These are phyloP conservation scores for Candida orba DNA, from an alignment of 805 yeast genomes.

Conservation along the genomic window DNA sequence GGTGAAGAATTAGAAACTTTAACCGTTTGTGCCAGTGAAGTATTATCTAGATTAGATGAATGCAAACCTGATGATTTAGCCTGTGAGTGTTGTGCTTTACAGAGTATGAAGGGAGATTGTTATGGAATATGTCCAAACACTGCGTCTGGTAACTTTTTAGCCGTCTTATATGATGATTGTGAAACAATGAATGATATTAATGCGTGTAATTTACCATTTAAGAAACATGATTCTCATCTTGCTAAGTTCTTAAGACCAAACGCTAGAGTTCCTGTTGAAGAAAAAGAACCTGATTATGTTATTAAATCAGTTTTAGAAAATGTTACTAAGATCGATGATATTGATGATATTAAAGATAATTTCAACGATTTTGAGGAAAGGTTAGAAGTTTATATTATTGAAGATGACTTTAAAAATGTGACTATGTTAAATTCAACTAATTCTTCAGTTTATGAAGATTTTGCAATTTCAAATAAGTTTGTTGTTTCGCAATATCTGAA, in stretches of 20 bases:
- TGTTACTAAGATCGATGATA: conserved; percentile 3
- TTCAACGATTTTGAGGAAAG: neutral
- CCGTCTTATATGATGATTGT: conserved; percentile 40
- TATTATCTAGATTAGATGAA: conserved; percentile 37
- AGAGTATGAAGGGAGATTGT: conserved; percentile 38
- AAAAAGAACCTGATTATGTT: conserved; percentile 21
- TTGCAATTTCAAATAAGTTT: neutral
- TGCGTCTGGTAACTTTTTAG: conserved; percentile 38
- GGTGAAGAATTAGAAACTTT: conserved; percentile 37
- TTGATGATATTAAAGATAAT: neutral
- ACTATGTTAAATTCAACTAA: neutral
- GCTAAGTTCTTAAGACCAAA: conserved; percentile 24
- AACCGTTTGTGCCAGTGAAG: conserved; percentile 39
- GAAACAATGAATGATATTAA: conserved; percentile 39
- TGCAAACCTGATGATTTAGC: conserved; percentile 49
- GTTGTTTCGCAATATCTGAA: neutral
- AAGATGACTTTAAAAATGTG: neutral
- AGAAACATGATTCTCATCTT: conserved; percentile 31
- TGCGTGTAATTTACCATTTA: conserved; percentile 44
- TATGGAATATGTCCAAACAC: conserved; percentile 43
- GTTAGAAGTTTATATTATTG: neutral
- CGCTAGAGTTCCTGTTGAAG: conserved; percentile 20
- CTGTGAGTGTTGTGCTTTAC: conserved; percentile 51
- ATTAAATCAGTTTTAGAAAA: conserved; percentile 16
- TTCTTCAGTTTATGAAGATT: conserved; percentile 2